phyloP scores from a whole-genome alignment of 2,329 filamentous ascomycete species.

The Reticulascus tulasneorum region DNA sequence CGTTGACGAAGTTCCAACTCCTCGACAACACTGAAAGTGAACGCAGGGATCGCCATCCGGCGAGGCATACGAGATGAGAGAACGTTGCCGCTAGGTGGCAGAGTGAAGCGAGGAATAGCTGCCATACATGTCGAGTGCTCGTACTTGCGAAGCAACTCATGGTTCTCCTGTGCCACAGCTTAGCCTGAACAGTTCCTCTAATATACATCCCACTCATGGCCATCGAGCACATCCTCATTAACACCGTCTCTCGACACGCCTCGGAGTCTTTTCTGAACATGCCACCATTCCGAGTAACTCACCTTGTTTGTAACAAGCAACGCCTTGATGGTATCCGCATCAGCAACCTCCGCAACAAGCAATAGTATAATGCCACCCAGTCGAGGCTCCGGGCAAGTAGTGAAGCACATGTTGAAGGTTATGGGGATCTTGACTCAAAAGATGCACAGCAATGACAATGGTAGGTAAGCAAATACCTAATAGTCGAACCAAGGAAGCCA shows the following conservation, averaged over 20 bases:
- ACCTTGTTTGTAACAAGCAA: no score
- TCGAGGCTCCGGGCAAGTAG: no score
- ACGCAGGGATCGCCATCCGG: constrained; percentile 5
- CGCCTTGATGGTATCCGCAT: no score
- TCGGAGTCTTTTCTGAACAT: no score
- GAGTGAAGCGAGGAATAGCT: constrained; percentile 6
- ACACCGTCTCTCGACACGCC: no score
- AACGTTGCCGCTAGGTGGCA: constrained; percentile 6
- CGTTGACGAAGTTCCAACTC: constrained; percentile 12
- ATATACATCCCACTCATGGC: constrained; percentile 11
- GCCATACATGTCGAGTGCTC: constrained; percentile 10
- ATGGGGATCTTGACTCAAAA: background rate
- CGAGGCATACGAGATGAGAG: constrained; percentile 12
- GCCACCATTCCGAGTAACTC: no score
- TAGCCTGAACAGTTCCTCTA: constrained; percentile 6
- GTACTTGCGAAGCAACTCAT: constrained; percentile 9
- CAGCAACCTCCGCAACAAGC: no score
- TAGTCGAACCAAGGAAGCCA: no score
- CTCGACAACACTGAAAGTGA: constrained; percentile 7
- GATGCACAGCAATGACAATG: no score
- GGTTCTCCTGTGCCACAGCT: constrained; percentile 8
- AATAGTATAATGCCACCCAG: no score
- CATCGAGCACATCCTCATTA: no score
- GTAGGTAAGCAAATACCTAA: no score
- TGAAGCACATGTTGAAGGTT: background rate